Evolutionary conservation across 148 eudicot genomes (phyloP).

Genomic region (Rhododendron henanense): DNA sequence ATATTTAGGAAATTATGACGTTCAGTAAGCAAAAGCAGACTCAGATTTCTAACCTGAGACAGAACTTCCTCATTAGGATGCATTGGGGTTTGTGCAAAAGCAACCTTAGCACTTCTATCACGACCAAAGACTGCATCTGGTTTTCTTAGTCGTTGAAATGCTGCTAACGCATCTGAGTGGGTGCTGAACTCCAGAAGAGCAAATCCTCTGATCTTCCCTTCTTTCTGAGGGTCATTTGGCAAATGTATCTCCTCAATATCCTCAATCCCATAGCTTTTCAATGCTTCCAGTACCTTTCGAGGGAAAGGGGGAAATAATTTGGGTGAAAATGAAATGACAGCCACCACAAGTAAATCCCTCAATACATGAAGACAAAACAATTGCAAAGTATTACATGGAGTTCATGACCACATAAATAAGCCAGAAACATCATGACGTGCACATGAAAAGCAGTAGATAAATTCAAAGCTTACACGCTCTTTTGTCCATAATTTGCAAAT

Average conservation of each 20-base stretch:
- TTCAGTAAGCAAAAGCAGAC: not conserved
- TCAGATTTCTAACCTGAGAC: slow-evolving; percentile 18
- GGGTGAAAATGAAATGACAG: not conserved
- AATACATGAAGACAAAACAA: not conserved
- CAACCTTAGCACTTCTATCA: slow-evolving; percentile 30
- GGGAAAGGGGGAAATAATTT: slow-evolving; percentile 3
- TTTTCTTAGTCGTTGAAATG: slow-evolving; percentile 27
- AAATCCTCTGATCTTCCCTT: slow-evolving; percentile 28
- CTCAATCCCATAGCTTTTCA: slow-evolving; percentile 25
- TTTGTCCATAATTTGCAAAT: slow-evolving; percentile 37
- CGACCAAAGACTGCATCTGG: slow-evolving; percentile 29
- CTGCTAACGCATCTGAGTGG: slow-evolving; percentile 33
- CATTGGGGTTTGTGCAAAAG: slow-evolving; percentile 20
- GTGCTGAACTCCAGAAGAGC: slow-evolving; percentile 30
- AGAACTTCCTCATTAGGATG: slow-evolving; percentile 14
- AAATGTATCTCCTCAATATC: slow-evolving; percentile 23
- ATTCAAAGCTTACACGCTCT: slow-evolving; percentile 25
- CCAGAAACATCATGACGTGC: not conserved
- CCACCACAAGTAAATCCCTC: not conserved
- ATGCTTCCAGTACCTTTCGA: slow-evolving; percentile 23
- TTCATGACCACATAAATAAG: not conserved
- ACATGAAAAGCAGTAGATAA: not conserved
- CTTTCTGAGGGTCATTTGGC: slow-evolving; percentile 21
- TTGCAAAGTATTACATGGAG: not conserved
- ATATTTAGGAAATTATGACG: not conserved